These are phyloP conservation scores for Pythium dissotocum DNA, from an alignment of 352 stramenopile genomes.

Conservation along the genomic window DNA sequence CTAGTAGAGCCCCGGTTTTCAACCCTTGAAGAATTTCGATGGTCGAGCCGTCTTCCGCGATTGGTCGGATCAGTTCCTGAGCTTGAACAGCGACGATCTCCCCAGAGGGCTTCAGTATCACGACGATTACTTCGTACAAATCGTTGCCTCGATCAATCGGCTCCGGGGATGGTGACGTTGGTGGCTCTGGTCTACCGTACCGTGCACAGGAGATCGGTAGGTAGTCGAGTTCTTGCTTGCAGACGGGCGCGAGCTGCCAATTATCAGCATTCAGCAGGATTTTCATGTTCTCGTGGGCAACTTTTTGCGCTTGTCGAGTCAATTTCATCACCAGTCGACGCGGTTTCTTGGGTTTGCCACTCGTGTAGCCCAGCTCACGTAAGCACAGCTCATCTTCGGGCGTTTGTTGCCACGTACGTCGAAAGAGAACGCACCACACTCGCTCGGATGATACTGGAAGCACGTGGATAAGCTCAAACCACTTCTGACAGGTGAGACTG, in stretches of 20 bases:
- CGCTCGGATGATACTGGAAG: slow-evolving; percentile 37
- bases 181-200: background rate
- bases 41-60: slow-evolving; percentile 32
- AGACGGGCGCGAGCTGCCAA: slow-evolving; percentile 52
- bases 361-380: slow-evolving; percentile 40
- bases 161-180: background rate
- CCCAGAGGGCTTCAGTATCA: slow-evolving; percentile 41
- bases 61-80: slow-evolving; percentile 50
- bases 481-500: slow-evolving; percentile 46
- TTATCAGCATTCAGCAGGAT: slow-evolving; percentile 42
- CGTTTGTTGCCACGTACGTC: slow-evolving; percentile 41
- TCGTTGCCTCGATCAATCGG: slow-evolving; percentile 20
- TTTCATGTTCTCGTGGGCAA: slow-evolving; percentile 58
- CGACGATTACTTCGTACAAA: slow-evolving; percentile 55
- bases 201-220: background rate
- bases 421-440: slow-evolving; percentile 49
- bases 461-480: slow-evolving; percentile 48
- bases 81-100: slow-evolving; percentile 60
- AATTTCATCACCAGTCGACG: slow-evolving; percentile 52
- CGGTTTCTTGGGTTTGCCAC: slow-evolving; percentile 42
- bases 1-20: slow-evolving; percentile 30
- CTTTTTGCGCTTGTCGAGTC: slow-evolving; percentile 43
- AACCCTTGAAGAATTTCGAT: slow-evolving; percentile 34
- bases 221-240: slow-evolving; percentile 18
- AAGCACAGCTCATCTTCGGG: slow-evolving; percentile 38